Percentiles rank a stretch among this genome's conserved stretches.
Evolutionary conservation across 805 yeast genomes (phyloP).

Genomic region (Candida corydali): DNA sequence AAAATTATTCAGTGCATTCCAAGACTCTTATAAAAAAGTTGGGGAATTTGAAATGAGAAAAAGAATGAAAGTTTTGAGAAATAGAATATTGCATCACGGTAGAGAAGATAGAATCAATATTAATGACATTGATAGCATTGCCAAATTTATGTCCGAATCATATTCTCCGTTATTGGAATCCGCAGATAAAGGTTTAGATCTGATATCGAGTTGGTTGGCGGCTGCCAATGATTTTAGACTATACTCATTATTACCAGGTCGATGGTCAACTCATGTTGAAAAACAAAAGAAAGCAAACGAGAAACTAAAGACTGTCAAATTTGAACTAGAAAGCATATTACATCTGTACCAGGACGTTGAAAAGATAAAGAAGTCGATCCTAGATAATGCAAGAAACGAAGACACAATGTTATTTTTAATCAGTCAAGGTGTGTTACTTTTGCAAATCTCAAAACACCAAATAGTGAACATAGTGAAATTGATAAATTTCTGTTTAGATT

Average conservation of each 20-base stretch:
- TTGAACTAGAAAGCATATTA: slow-evolving; percentile 9
- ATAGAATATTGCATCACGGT: slow-evolving; percentile 14
- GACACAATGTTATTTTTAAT: slow-evolving; percentile 22
- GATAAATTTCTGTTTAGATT: slow-evolving; percentile 16
- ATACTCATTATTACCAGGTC: slow-evolving; percentile 14
- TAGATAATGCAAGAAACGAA: slow-evolving; percentile 15
- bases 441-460: slow-evolving; percentile 17
- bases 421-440: slow-evolving; percentile 20
- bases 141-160: slow-evolving; percentile 16
- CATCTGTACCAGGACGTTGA: slow-evolving; percentile 9
- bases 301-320: slow-evolving; percentile 11
- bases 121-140: slow-evolving; percentile 22
- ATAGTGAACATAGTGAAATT: slow-evolving; percentile 12
- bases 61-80: slow-evolving; percentile 16
- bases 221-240: slow-evolving; percentile 26
- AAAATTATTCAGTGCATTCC: slow-evolving; percentile 22
- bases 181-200: slow-evolving; percentile 14
- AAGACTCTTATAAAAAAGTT: slow-evolving; percentile 25
- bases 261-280: slow-evolving; percentile 9
- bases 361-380: slow-evolving; percentile 9
- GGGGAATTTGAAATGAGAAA: slow-evolving; percentile 22
- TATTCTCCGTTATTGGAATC: slow-evolving; percentile 15
- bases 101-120: slow-evolving; percentile 12
- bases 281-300: slow-evolving; percentile 16
- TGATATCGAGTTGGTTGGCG: slow-evolving; percentile 20